Evolutionary conservation across 2,329 filamentous ascomycete species (phyloP).

Genomic region (Plectosphaerella cucumerina): DNA sequence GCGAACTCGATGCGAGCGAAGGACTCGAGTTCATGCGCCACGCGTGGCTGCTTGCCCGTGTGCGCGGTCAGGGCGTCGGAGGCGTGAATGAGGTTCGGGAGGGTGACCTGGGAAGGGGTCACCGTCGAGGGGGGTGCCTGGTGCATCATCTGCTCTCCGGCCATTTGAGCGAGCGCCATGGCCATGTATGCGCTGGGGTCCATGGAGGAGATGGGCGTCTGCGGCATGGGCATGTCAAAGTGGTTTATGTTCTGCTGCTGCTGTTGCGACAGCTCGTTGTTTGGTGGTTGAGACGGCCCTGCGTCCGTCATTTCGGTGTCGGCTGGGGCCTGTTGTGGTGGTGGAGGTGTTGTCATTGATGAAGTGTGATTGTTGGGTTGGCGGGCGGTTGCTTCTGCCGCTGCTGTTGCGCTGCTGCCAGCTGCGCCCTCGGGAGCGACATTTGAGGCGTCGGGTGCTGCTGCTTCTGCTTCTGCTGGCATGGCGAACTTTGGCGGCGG

Average conservation of each 20-base stretch:
- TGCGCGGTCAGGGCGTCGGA: conserved; percentile 18
- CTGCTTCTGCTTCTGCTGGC: conserved; percentile 1
- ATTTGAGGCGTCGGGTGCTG: conserved; percentile 4
- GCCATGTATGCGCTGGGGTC: conserved; percentile 36
- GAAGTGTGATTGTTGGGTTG: not conserved
- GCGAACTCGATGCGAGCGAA: conserved; percentile 64
- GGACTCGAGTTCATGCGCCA: conserved; percentile 41
- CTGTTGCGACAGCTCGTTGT: conserved; percentile 9
- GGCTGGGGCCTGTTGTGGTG: conserved; percentile 13
- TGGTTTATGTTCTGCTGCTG: conserved; percentile 17
- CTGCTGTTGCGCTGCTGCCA: too few relatives aligned
- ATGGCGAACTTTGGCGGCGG: conserved; percentile 11
- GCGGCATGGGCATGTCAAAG: conserved; percentile 28
- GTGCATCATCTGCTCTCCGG: conserved; percentile 23
- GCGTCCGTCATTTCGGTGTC: conserved; percentile 5
- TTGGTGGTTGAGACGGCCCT: conserved; percentile 5
- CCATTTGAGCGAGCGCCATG: conserved; percentile 39
- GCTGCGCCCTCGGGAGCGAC: not conserved
- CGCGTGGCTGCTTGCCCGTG: conserved; percentile 15
- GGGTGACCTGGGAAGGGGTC: conserved; percentile 40
- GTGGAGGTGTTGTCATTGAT: conserved; percentile 3
- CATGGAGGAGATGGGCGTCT: conserved; percentile 24
- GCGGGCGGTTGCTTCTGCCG: too few relatives aligned
- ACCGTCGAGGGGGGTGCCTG: conserved; percentile 37
- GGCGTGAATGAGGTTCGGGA: conserved; percentile 30